Evolutionary conservation across 768 basidiomycete genomes (phyloP), one percentile per base, ranked within the genome.

Genomic region (Lanmaoa rubissima): DNA sequence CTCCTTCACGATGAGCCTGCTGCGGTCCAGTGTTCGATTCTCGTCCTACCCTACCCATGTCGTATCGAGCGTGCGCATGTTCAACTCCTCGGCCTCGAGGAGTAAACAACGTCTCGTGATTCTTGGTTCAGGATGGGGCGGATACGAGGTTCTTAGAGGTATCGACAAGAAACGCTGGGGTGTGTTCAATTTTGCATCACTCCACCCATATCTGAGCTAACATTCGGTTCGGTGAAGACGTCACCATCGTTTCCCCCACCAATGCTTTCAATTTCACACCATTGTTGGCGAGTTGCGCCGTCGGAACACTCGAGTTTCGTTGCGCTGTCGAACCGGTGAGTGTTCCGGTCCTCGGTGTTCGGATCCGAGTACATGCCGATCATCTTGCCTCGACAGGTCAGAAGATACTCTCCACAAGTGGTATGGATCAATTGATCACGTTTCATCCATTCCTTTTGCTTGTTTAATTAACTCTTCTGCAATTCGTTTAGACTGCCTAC

Each of bases 251-350:
- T 26, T 87, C 87, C 6, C 86, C 89, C 0, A 85, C 76, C 36
- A 73, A 75, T 19, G 63, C 73, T 38, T 75, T 75, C 66, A 75
- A 75, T 44, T 77, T 72, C 34, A 73, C 76, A 38, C 81, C 82
- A 2, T 64, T 83, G 17, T 68, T 84, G 6, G 81, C 82, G 0
- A 69, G 76, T 41, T 78, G 87, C 55, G 82, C 90, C 4, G 90
- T 92, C 26, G 93, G 93, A 3, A 93, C 92, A 7, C 75, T 95
- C 46, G 91, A 93, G 61, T 92, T 87, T 66, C 76, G 91, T 26
- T 86, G 87, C 63, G 87, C 90, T 0, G 76, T 92, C 35, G 92
- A 94, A 70, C 84, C 91, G 1, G 91, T 92, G 48, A 63, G 87
- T 56, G 47, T 40, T 60, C 31, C 19, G 40, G 39, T 47, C 26